Evolutionary conservation across 768 basidiomycete genomes (phyloP).

Genomic region (Suillus bovinus): DNA sequence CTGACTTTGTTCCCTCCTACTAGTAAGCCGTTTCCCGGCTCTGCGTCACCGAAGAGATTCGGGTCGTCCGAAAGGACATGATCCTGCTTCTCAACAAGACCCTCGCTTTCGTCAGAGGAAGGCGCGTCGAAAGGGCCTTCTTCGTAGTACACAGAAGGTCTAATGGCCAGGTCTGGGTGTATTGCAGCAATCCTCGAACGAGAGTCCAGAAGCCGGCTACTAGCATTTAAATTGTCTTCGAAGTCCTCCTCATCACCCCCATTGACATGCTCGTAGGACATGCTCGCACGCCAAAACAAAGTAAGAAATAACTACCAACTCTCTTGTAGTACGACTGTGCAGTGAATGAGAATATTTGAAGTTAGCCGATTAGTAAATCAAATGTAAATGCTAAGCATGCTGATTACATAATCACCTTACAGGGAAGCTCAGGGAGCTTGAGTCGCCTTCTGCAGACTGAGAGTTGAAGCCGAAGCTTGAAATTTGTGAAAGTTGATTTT

Average conservation of each 20-base stretch:
- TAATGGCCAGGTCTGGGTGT: constrained; percentile 17
- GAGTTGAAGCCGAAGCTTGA: background rate
- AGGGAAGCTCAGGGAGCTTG: too few relatives aligned
- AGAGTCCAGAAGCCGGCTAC: constrained; percentile 4
- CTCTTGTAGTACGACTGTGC: background rate
- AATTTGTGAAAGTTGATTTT: background rate
- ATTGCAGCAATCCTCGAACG: constrained; percentile 4
- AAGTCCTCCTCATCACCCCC: constrained; percentile 27
- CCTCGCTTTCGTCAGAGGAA: constrained; percentile 71
- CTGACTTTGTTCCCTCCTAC: constrained; percentile 41
- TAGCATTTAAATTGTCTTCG: constrained; percentile 11
- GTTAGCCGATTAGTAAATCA: too few relatives aligned
- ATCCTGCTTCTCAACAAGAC: constrained; percentile 49
- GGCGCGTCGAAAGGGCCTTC: constrained; percentile 79
- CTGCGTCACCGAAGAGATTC: constrained; percentile 25
- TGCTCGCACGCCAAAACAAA: constrained; percentile 12
- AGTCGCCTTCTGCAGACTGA: background rate
- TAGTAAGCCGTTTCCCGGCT: constrained; percentile 32
- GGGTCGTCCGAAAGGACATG: constrained; percentile 11
- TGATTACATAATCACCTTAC: constrained; percentile 2
- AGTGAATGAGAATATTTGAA: background rate
- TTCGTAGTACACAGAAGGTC: constrained; percentile 58
- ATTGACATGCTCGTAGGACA: constrained; percentile 36
- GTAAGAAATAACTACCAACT: background rate
- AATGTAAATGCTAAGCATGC: background rate